Evolutionary conservation across 1,139 yeast genomes (phyloP).

Genomic region (Blastobotrys malaysiensis): DNA sequence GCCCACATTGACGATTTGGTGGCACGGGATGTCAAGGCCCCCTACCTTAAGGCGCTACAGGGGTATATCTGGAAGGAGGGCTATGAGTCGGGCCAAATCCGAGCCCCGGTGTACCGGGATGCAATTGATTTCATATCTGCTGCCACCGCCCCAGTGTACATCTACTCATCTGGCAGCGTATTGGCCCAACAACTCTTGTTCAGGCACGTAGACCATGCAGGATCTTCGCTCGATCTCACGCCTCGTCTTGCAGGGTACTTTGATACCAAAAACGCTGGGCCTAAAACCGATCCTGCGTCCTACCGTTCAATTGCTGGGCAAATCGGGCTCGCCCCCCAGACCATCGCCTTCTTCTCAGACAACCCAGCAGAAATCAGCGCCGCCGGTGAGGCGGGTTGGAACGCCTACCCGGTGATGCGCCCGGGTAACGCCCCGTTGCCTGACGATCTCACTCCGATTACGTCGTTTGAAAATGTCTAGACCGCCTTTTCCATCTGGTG

Average conservation of each 20-base stretch:
- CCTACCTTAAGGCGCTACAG: conserved; percentile 70
- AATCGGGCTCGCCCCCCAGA: conserved; percentile 37
- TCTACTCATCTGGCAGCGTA: conserved; percentile 90
- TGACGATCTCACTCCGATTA: conserved; percentile 2
- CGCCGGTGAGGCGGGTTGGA: conserved; percentile 62
- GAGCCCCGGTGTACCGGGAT: conserved; percentile 73
- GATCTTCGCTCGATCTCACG: conserved; percentile 45
- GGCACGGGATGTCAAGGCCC: conserved; percentile 65
- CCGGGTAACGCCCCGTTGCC: conserved; percentile 67
- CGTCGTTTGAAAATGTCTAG: conserved; percentile 3
- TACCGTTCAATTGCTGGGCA: conserved; percentile 51
- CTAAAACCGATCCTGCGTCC: conserved; percentile 53
- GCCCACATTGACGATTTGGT: conserved; percentile 55
- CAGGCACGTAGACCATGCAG: conserved; percentile 44
- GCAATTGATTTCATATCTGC: conserved; percentile 51
- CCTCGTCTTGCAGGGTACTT: conserved; percentile 58
- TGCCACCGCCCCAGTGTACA: conserved; percentile 41
- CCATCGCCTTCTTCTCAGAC: conserved; percentile 70
- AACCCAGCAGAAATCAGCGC: conserved; percentile 47
- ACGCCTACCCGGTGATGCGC: conserved; percentile 54
- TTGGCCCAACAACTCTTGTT: conserved; percentile 79
- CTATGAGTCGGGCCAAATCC: conserved; percentile 64
- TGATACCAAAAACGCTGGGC: conserved; percentile 82
- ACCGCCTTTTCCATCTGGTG: no score
- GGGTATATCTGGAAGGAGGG: conserved; percentile 83